These are phyloP conservation scores for Fistulinella staudtii DNA, from an alignment of 1,284 basidiomycete species.

Conservation along the genomic window DNA sequence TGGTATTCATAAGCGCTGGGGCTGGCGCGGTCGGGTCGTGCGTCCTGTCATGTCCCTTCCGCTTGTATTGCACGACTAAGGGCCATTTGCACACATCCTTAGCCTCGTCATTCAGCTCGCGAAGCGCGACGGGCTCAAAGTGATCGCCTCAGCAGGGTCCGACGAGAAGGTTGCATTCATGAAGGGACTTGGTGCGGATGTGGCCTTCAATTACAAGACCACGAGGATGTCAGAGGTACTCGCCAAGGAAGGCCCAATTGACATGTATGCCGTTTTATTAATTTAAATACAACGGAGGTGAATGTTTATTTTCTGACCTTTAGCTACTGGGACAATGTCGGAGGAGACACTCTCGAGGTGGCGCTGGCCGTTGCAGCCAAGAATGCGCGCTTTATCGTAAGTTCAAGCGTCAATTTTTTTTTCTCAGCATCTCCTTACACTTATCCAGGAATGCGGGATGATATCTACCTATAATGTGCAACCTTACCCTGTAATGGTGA, in stretches of 20 bases:
- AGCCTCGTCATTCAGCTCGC: slow-evolving; percentile 33
- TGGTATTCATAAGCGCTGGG: slow-evolving; percentile 16
- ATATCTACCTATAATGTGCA: slow-evolving; percentile 12
- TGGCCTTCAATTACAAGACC: slow-evolving; percentile 39
- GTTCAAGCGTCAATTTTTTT: background rate
- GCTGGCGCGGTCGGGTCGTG: slow-evolving; percentile 24
- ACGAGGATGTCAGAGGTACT: slow-evolving; percentile 26
- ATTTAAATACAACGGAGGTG: background rate
- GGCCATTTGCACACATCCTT: background rate
- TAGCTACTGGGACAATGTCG: slow-evolving; percentile 57
- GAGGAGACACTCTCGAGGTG: slow-evolving; percentile 62
- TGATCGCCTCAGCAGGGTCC: slow-evolving; percentile 39
- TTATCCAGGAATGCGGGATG: slow-evolving; percentile 20
- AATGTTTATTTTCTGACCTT: background rate
- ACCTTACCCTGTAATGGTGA: slow-evolving; percentile 11
- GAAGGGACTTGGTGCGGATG: slow-evolving; percentile 36
- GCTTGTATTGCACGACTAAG: background rate
- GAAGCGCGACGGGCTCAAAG: slow-evolving; percentile 36
- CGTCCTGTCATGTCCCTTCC: background rate
- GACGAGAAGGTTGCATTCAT: slow-evolving; percentile 39
- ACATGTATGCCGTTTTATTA: slow-evolving; percentile 15
- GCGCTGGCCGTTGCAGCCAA: slow-evolving; percentile 50
- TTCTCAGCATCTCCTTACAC: slow-evolving; percentile 9
- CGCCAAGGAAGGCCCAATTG: slow-evolving; percentile 20
- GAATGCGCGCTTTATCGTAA: slow-evolving; percentile 44